These are phyloP conservation scores for Fusarium robinianum DNA, from an alignment of 2,329 filamentous ascomycete species.

Conservation along the genomic window DNA sequence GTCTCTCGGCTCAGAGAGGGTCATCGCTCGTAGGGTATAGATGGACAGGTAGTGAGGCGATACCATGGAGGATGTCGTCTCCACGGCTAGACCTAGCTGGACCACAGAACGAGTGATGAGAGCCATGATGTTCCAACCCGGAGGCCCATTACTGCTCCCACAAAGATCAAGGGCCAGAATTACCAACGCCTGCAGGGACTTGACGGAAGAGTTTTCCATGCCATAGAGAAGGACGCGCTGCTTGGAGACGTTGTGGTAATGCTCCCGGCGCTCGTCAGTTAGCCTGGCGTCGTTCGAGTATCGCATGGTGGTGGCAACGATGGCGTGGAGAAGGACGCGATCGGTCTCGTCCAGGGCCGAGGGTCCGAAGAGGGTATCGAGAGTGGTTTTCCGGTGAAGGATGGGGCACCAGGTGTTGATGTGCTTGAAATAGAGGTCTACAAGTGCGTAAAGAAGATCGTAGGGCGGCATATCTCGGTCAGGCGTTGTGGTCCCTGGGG, in stretches of 20 bases:
- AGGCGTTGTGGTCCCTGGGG: conserved; percentile 31
- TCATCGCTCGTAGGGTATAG: conserved; percentile 84
- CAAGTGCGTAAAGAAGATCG: conserved; percentile 72
- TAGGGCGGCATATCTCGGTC: conserved; percentile 76
- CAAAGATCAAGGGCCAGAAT: conserved; percentile 85
- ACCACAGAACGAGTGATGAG: conserved; percentile 88
- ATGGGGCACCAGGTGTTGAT: conserved; percentile 88
- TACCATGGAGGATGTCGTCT: conserved; percentile 77
- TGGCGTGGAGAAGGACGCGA: conserved; percentile 80
- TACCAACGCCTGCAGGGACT: conserved; percentile 82
- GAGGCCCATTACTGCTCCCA: conserved; percentile 85
- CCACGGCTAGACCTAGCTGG: conserved; percentile 82
- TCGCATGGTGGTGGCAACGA: conserved; percentile 83
- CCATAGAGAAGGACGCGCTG: conserved; percentile 86
- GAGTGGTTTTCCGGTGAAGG: conserved; percentile 79
- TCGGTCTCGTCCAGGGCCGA: conserved; percentile 79
- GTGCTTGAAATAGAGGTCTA: conserved; percentile 79
- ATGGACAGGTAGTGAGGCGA: conserved; percentile 83
- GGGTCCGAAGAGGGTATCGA: conserved; percentile 81
- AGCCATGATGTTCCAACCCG: conserved; percentile 90
- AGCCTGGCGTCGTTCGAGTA: conserved; percentile 80
- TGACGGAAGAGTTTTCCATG: conserved; percentile 87
- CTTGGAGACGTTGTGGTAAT: conserved; percentile 81
- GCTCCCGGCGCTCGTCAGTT: conserved; percentile 70
- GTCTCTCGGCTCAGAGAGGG: conserved; percentile 78